Base-by-base conservation (phyloP, 176 grass and related monocot species). In the Eleusine coracana region DNA sequence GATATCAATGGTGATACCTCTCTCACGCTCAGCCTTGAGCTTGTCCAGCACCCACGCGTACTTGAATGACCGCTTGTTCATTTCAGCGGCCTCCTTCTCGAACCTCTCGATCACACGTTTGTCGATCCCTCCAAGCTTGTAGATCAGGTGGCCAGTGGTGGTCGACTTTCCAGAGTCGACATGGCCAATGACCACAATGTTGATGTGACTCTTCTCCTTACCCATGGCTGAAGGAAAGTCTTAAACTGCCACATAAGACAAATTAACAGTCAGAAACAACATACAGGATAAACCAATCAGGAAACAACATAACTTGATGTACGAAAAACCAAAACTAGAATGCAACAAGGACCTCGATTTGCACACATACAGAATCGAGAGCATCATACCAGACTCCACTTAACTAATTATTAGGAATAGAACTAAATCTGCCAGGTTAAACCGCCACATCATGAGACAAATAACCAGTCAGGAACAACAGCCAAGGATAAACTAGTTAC, bases 11-110 rank as follows among this genome's bases (percentile, higher is more conserved):
- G 54, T 56, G 54, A 66, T 66, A 37, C 63, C 61, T 28, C 61
- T 66, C 29, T 37, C 63, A 66, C 63, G 63, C 63, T 37, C 29
- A 3, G 63, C 29, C 63, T 66, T 66, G 13, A 66, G 63, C 29
- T 66, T 66, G 63, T 66, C 63, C 15, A 66, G 63, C 29, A 66
- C 28, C 63, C 63, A 66, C 14, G 63, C 63, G n/a, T 64, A 64
- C 61, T 64, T 64, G 61, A 64, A 64, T 13, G 61, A 14, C 61
- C 61, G 5, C 11, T 64, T 28, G 61, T 52, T 52, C 50, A 52
- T 52, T 17, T 52, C 18, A 20, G 54, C 18, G 0, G 54, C 54
- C 54, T 56, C 54, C 54, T 56, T 56, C 18, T 56, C 54, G 1
- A 56, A 56, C 54, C 17, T 56, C 54, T 56, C 54, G 18, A 52